These are phyloP conservation scores for Protomyces inundatus DNA, from an alignment of 1,139 yeast genomes.

Conservation along the genomic window DNA sequence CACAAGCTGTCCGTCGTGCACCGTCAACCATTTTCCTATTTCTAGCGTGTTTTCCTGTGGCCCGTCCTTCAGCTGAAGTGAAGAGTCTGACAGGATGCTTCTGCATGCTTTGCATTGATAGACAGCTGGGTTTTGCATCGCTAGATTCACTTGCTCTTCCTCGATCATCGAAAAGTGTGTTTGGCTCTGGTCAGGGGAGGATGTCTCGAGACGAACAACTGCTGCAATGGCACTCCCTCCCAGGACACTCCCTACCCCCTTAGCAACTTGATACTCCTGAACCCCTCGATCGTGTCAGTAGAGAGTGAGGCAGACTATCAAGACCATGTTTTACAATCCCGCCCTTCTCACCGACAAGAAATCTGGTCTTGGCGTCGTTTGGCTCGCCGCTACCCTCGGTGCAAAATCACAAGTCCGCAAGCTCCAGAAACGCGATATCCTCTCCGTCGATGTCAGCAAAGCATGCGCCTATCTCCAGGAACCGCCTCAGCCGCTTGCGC, in stretches of 20 bases:
- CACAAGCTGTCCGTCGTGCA: not conserved
- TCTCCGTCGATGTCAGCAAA: constrained; percentile 33
- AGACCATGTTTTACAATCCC: constrained; percentile 29
- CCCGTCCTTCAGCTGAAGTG: not conserved
- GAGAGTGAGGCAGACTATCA: too few species aligned
- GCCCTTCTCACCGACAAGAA: constrained; percentile 26
- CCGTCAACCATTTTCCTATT: not conserved
- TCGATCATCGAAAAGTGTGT: not conserved
- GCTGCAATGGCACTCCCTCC: too few species aligned
- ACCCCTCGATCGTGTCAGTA: too few species aligned
- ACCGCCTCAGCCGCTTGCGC: constrained; percentile 38
- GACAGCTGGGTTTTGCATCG: not conserved
- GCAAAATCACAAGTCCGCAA: constrained; percentile 32
- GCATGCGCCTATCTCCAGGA: constrained; percentile 32
- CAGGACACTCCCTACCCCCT: too few species aligned
- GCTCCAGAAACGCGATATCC: constrained; percentile 33
- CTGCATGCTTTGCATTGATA: not conserved
- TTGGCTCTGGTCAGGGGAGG: not conserved
- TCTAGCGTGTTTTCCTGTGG: not conserved
- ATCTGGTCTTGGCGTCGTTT: constrained; percentile 29
- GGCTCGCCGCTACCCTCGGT: constrained; percentile 35
- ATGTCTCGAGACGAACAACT: not conserved
- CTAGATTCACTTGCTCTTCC: not conserved
- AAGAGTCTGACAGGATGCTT: not conserved
- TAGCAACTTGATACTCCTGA: too few species aligned